A percentile compares a stretch with the other conserved stretches of the same genome.
Conservation (phyloP, 805 yeast species). For the Yarrowia deformans region DNA sequence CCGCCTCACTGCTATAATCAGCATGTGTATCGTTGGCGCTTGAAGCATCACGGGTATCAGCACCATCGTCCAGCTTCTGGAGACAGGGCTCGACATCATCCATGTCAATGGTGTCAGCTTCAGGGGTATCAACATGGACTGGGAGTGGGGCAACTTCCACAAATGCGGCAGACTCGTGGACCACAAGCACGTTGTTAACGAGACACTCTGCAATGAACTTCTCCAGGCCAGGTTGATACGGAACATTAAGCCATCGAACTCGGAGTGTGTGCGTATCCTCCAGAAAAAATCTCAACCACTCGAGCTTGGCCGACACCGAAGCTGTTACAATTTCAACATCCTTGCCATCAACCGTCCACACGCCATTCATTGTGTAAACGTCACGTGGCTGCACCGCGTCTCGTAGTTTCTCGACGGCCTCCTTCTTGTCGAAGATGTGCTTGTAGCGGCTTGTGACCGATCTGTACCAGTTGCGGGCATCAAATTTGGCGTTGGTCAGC, state of each 20-base stretch:
- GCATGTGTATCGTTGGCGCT: neutral
- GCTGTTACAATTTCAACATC: neutral
- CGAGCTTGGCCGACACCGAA: neutral
- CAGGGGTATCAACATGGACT: neutral
- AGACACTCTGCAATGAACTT: conserved; percentile 4
- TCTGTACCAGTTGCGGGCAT: neutral
- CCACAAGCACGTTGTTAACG: neutral
- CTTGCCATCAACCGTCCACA: neutral
- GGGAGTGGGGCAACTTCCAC: neutral
- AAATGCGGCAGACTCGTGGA: neutral
- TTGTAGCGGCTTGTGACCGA: neutral
- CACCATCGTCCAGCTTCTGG: too few relatives aligned
- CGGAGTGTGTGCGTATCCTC: neutral
- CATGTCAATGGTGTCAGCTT: neutral
- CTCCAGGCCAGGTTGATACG: neutral
- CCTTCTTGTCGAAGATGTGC: neutral
- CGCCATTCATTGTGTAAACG: neutral
- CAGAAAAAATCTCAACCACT: neutral
- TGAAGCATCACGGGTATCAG: neutral
- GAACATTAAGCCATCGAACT: neutral
- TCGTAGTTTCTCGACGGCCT: neutral
- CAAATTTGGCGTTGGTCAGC: neutral
- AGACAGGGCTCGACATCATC: too few relatives aligned
- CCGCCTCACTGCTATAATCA: neutral
- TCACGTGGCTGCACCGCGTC: neutral